Evolutionary conservation across 371 early-diverging fungal species (phyloP).

Genomic region (Mortierella sp.): DNA sequence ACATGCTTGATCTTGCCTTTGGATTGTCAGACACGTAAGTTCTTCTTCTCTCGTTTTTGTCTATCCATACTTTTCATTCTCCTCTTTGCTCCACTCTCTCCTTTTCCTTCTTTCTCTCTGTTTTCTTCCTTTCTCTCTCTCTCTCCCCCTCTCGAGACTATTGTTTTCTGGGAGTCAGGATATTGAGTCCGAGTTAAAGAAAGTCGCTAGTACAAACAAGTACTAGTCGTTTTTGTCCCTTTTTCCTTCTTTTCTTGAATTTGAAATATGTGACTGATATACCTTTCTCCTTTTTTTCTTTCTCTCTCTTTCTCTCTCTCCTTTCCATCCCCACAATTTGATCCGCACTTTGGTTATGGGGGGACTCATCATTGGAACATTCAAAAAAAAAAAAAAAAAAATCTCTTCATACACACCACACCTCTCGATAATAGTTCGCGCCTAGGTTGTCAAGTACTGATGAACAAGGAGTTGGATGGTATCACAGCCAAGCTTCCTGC

Average conservation of each 20-base stretch:
- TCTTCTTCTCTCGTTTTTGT: neutral
- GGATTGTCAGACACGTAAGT: conserved; percentile 91
- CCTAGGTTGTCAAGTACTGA: conserved; percentile 96
- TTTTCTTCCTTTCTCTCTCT: neutral
- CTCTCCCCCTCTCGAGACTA: neutral
- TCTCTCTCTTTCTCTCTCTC: neutral
- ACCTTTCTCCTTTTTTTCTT: conserved; percentile 2
- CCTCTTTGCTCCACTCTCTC: neutral
- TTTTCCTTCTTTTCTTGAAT: neutral
- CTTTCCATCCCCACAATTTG: neutral
- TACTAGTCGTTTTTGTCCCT: neutral
- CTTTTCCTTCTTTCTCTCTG: neutral
- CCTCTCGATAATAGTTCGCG: conserved; percentile 84
- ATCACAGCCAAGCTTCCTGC: conserved; percentile 91
- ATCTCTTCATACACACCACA: too few relatives aligned
- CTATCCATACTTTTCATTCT: neutral
- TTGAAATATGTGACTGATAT: conserved; percentile 21
- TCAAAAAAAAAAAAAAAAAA: too few relatives aligned
- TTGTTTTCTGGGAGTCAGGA: neutral
- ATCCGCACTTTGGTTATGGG: too few relatives aligned
- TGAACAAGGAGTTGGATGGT: conserved; percentile 89
- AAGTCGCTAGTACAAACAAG: neutral
- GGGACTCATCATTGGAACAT: too few relatives aligned
- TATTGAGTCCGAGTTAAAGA: too few relatives aligned
- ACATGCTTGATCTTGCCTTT: conserved; percentile 99